phyloP scores from a whole-genome alignment of 129 eudicot species.

The Kitagawia praeruptora region DNA sequence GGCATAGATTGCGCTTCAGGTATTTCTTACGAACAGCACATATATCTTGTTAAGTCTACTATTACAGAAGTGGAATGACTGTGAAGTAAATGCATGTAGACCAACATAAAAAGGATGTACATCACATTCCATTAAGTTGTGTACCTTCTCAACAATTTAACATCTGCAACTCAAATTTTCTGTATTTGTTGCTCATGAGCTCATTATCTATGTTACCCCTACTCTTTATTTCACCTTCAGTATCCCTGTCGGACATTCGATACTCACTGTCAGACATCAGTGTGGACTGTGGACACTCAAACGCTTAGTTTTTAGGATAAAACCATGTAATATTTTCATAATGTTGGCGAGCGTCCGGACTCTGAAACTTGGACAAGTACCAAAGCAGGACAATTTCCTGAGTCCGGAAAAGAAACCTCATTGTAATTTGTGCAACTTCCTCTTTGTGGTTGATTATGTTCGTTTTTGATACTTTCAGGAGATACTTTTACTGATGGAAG shows the following conservation, averaged over 20 bases:
- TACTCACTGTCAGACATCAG: neutral
- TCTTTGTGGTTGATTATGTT: neutral
- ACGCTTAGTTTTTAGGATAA: neutral
- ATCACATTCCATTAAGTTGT: neutral
- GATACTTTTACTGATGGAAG: slow-evolving; percentile 97
- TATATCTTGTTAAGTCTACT: neutral
- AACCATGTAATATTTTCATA: neutral
- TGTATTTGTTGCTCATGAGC: neutral
- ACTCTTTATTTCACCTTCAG: neutral
- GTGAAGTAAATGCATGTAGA: neutral
- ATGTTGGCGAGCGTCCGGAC: neutral
- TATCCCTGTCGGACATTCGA: neutral
- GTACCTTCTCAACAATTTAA: neutral
- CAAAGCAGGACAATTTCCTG: neutral
- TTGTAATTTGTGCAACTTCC: neutral
- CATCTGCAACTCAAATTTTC: neutral
- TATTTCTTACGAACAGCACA: slow-evolving; percentile 15
- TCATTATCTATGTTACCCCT: neutral
- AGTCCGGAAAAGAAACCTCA: neutral
- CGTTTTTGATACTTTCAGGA: slow-evolving; percentile 34
- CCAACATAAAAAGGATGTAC: neutral
- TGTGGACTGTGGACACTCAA: neutral
- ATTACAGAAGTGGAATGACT: neutral
- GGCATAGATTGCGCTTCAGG: slow-evolving; percentile 99
- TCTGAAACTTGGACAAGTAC: neutral